A percentile compares a stretch with the other conserved stretches of the same genome.
Conservation (phyloP, 2,329 filamentous ascomycete species). For the Claviceps fusiformis region DNA sequence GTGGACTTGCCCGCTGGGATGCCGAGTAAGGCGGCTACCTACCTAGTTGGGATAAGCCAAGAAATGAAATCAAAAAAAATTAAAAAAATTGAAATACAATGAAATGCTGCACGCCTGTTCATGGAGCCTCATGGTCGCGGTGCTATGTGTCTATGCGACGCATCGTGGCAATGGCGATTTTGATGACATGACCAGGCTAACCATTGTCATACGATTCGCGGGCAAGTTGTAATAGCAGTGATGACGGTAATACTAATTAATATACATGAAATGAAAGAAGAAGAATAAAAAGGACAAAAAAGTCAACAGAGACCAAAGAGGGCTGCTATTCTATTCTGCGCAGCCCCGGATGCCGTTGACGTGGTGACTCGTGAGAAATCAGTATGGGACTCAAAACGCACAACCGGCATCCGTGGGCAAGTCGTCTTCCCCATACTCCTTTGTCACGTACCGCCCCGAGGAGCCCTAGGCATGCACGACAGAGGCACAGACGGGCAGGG, state of each 20-base stretch:
- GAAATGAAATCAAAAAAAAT: no score
- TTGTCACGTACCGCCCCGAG: background rate
- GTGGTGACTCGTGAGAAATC: no score
- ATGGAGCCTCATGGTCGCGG: background rate
- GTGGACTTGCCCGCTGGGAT: background rate
- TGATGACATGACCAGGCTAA: background rate
- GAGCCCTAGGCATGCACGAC: background rate
- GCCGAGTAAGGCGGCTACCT: no score
- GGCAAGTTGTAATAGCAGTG: no score
- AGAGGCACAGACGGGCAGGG: background rate
- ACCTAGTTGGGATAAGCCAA: background rate
- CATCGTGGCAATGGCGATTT: background rate
- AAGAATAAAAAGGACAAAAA: background rate
- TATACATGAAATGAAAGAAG: no score
- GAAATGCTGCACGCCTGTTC: background rate
- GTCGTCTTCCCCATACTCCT: conserved; percentile 1
- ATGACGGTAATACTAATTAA: no score
- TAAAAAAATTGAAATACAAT: no score
- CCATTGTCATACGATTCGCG: background rate
- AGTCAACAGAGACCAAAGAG: no score
- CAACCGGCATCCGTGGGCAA: no score
- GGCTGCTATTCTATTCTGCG: background rate
- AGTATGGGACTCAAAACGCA: no score
- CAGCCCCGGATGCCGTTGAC: no score
- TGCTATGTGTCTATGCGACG: background rate